Evolutionary conservation across 176 grass and related monocot genomes (phyloP), one percentile per base, ranked within the genome.

Genomic region (Triticum turgidum): DNA sequence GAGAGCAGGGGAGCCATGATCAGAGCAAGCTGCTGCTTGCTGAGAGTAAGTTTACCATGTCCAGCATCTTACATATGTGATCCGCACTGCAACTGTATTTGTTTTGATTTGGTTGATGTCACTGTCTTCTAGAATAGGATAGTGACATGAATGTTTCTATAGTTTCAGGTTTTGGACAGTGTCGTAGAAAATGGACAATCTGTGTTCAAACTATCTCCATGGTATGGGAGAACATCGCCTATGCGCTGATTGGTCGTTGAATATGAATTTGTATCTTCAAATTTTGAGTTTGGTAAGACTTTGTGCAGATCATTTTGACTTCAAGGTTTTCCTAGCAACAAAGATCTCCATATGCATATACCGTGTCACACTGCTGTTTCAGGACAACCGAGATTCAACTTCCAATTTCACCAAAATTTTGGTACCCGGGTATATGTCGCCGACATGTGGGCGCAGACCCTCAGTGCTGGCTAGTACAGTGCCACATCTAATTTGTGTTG

Each of bases 1-100:
- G 65, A 65, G 47, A 87, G 44, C 25, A 74, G 78, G 67, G 14
- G 51, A 35, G 56, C 89, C 89, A 87, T 34, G 84, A 44, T 86
- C 47, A 77, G 52, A 76, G 21, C 4, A 11, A 13, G 45, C 11
- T 47, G 11, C 45, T 47, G 45, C 11, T 45, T 47, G 45, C 45
- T 47, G 37, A 47, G 45, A 47, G 37, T 30, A 76, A 61, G 49
- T 17, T 61, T 4, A 49, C 7, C 47, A 47, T 47, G 45, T 47
- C 12, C 11, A 47, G 45, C 11, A 47, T 47, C 45, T 47, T 47
- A 47, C 13, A 77, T 52, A 81, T 21, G 4, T 17, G 35, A 38
- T 30, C 18, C 61, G 5, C 3, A 5, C 24, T 14, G 65, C 18
- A 20, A 52, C 11, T 66, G 8, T 3, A 12, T 56, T 35, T 47